Conservation (phyloP, 306 rosid genomes). For the Casuarina cunninghamiana region DNA sequence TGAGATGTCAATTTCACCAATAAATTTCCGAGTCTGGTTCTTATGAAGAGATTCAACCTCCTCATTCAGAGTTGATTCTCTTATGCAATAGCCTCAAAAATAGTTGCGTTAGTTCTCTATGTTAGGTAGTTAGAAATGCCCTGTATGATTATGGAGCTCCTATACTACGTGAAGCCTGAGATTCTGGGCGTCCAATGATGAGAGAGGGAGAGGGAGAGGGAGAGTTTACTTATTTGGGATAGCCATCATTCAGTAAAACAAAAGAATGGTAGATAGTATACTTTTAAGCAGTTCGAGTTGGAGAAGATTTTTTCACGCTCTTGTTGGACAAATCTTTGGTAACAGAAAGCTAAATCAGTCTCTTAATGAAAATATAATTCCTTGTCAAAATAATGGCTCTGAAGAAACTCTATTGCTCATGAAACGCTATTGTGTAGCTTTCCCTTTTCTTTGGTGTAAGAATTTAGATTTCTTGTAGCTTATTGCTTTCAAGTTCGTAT, state of each 20-base stretch:
- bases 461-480: conserved; percentile 1
- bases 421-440: neutral
- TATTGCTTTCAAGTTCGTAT: neutral
- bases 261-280: too few species aligned
- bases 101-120: neutral
- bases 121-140: neutral
- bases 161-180: too few species aligned
- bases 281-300: neutral
- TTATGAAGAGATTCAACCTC: too few species aligned
- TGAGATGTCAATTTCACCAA: too few species aligned
- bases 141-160: neutral
- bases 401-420: neutral
- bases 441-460: neutral
- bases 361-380: neutral
- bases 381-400: neutral
- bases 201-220: too few species aligned
- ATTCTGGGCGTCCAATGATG: too few species aligned
- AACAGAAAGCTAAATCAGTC: neutral
- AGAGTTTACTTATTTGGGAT: too few species aligned
- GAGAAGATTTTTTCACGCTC: neutral
- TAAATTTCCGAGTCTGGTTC: too few species aligned
- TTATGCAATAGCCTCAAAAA: neutral
- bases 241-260: too few species aligned
- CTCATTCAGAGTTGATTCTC: conserved; percentile 4
- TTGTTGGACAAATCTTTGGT: neutral